phyloP scores from a whole-genome alignment of 768 basidiomycete species.

The Mycena kentingensis region DNA sequence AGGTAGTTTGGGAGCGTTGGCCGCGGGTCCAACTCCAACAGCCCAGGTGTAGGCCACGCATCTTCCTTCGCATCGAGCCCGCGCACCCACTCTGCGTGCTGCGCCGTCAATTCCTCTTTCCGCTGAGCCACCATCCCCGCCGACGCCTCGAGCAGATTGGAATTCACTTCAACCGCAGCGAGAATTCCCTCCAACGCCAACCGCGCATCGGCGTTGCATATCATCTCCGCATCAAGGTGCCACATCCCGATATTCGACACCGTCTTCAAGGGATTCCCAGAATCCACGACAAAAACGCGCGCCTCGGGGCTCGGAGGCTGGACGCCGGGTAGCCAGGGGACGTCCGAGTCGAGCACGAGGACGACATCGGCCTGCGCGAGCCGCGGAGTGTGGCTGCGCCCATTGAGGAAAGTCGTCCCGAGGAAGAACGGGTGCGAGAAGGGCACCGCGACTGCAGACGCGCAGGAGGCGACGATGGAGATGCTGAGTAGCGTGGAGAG shows the following conservation, averaged over 20 bases:
- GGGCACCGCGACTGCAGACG: constrained; percentile 54
- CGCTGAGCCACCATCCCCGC: constrained; percentile 18
- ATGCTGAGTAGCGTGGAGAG: constrained; percentile 57
- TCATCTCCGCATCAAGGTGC: constrained; percentile 56
- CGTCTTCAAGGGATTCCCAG: constrained; percentile 61
- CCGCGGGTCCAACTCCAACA: constrained; percentile 15
- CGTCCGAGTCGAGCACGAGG: constrained; percentile 63
- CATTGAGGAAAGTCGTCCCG: constrained; percentile 52
- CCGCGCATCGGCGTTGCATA: constrained; percentile 59
- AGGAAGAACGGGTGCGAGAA: constrained; percentile 56
- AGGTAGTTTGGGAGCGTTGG: constrained; percentile 54
- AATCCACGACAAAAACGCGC: constrained; percentile 60
- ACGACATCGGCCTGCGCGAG: constrained; percentile 62
- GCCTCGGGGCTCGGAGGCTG: constrained; percentile 46
- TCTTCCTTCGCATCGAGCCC: constrained; percentile 35
- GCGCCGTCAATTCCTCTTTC: constrained; percentile 18
- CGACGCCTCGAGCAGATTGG: constrained; percentile 21
- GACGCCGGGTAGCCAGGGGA: constrained; percentile 63
- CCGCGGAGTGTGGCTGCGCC: constrained; percentile 45
- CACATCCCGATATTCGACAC: constrained; percentile 44
- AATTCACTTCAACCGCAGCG: constrained; percentile 33
- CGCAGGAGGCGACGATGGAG: constrained; percentile 54
- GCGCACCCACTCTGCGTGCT: constrained; percentile 31
- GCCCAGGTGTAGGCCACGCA: constrained; percentile 21
- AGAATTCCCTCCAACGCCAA: constrained; percentile 53